Conservation (phyloP, 805 yeast genomes). For the Candida patagonica region DNA sequence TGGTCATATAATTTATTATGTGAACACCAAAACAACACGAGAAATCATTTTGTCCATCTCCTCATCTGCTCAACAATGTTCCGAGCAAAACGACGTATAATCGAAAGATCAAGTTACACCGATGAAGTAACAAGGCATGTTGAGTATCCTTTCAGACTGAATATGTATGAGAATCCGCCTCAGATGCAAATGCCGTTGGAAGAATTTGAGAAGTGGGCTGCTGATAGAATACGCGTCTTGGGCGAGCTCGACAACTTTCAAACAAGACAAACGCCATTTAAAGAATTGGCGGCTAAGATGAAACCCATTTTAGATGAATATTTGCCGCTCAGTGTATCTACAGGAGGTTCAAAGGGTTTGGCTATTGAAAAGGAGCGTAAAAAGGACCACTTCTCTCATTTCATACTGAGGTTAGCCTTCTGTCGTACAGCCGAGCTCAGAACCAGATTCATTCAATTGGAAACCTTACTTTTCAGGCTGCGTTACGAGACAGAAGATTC, state of each 20-base stretch:
- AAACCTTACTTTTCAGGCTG: conserved; percentile 61
- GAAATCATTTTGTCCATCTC: background rate
- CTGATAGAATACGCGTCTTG: conserved; percentile 75
- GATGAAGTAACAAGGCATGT: conserved; percentile 29
- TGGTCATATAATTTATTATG: too few species aligned
- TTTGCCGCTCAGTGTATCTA: conserved; percentile 49
- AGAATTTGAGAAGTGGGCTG: conserved; percentile 92
- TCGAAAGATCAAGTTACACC: conserved; percentile 27
- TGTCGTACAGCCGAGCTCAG: conserved; percentile 77
- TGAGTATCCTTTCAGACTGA: conserved; percentile 48
- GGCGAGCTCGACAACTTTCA: conserved; percentile 74
- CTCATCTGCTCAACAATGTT: conserved; percentile 18
- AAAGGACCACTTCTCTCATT: conserved; percentile 91
- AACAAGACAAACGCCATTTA: conserved; percentile 51
- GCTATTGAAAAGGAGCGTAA: conserved; percentile 49
- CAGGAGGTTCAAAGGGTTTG: conserved; percentile 10
- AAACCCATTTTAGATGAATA: conserved; percentile 55
- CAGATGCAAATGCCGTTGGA: conserved; percentile 79
- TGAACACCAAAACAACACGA: conserved; percentile 2
- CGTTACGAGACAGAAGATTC: conserved; percentile 58
- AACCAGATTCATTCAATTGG: conserved; percentile 68
- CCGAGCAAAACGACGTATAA: conserved; percentile 20
- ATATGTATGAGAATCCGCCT: conserved; percentile 73
- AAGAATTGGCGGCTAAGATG: conserved; percentile 57
- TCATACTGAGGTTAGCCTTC: conserved; percentile 77